Evolutionary conservation across 2,329 filamentous ascomycete genomes (phyloP), one percentile per base, ranked within the genome.

Genomic region (Phialophora macrospora): DNA sequence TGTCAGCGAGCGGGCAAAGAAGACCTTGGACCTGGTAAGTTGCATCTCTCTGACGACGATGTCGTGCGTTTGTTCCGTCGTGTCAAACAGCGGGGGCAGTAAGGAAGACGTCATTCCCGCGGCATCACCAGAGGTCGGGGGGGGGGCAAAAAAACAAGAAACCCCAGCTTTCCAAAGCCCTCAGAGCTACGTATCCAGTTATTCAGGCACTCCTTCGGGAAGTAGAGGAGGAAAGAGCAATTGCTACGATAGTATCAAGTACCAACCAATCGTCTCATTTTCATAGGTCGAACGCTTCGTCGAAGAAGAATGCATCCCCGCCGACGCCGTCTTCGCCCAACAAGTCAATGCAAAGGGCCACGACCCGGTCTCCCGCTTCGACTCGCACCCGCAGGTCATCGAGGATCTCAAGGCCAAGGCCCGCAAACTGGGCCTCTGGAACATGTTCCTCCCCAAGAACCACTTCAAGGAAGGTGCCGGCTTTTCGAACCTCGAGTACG

Each of bases 381-480:
- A 90, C 71, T 80, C 83, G 46, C 90, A 96, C 77, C 94, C 95
- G 0, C 77, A 84, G 49, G 84, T 98, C 73, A 86, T 99, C 68
- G 95, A 99, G 72, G 89, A 95, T 62, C 85, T 99, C 73, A 98
- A 98, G 85, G 82, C 80, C 70, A 91, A 93, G 78, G 95, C 94
- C 52, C 86, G 84, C 75, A 85, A 90, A 72, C 85, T 97, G 28
- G 95, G 94, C 1, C 84, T 99, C 54, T 99, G 95, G 95, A 99
- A 99, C 81, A 90, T 99, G 89, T 99, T 99, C 84, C 80, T 99
- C 72, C 92, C 95, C 70, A 94, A 91, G 82, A 93, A 89, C 73
- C 93, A 97, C 81, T 98, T 97, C 85, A 92, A 90, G 78, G 92
- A 97, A 81, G 96, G 93, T 1, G 93, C 94, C 26, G 95, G 95